phyloP scores from a whole-genome alignment of 352 stramenopile genomes.

The Globisporangium mamillatum region DNA sequence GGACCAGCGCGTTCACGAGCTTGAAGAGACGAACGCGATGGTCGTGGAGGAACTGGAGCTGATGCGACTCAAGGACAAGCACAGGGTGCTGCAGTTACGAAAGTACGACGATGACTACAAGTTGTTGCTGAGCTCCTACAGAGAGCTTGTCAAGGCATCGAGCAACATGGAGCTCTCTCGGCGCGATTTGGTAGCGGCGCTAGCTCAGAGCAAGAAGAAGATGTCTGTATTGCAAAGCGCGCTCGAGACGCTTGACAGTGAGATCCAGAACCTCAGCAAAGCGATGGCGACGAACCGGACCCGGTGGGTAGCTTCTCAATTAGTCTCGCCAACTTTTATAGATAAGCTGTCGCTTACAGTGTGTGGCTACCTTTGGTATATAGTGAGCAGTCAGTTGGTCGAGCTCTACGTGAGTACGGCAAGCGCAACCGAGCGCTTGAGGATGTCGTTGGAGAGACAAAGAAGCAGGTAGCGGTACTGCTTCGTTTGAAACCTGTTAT shows the following conservation, averaged over 20 bases:
- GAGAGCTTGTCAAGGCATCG: constrained; percentile 17
- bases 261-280: constrained; percentile 36
- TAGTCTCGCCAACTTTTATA: not conserved
- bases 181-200: constrained; percentile 26
- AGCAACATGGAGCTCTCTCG: constrained; percentile 32
- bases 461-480: constrained; percentile 29
- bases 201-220: constrained; percentile 32
- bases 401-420: constrained; percentile 50
- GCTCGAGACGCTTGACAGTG: constrained; percentile 28
- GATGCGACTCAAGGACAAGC: constrained; percentile 14
- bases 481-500: not conserved
- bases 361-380: not conserved
- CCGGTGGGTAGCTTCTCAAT: constrained; percentile 21
- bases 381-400: constrained; percentile 42
- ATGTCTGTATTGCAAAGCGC: constrained; percentile 27
- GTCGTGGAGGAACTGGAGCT: constrained; percentile 12
- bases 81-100: constrained; percentile 4
- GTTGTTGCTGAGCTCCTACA: constrained; percentile 17
- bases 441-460: constrained; percentile 31
- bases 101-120: constrained; percentile 26
- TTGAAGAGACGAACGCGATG: constrained; percentile 15
- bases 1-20: constrained; percentile 11
- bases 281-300: constrained; percentile 25
- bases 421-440: constrained; percentile 52
- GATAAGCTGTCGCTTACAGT: not conserved